These are phyloP conservation scores for Solanum stenotomum DNA, from an alignment of 257 asterid genomes.

Conservation along the genomic window DNA sequence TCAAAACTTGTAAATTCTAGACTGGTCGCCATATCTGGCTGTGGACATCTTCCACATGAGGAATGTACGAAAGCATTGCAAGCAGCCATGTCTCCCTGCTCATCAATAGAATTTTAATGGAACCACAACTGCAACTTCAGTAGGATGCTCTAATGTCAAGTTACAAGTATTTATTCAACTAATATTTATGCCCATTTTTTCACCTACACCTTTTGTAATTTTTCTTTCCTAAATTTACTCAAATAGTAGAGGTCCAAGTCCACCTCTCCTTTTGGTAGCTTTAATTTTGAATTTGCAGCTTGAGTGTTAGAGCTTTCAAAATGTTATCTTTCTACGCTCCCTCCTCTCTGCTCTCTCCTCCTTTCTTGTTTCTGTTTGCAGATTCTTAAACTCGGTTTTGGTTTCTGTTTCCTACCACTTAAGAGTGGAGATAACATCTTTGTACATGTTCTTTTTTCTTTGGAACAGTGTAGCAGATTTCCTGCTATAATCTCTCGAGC, in stretches of 20 bases:
- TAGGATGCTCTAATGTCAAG: conserved; percentile 12
- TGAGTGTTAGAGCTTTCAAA: conserved; percentile 6
- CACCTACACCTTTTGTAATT: conserved; percentile 9
- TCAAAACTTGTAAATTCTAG: conserved; percentile 70
- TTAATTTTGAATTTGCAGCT: conserved; percentile 10
- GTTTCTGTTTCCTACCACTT: not conserved
- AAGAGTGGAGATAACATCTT: not conserved
- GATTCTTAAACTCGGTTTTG: not conserved
- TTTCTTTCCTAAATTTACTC: conserved; percentile 1
- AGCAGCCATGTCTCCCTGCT: conserved; percentile 70
- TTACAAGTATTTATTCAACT: not conserved
- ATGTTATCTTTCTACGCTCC: not conserved
- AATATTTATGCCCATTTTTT: not conserved
- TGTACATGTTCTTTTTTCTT: not conserved
- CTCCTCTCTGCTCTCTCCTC: not conserved
- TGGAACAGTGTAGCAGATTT: not conserved
- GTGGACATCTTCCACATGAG: conserved; percentile 98
- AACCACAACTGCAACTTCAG: conserved; percentile 40
- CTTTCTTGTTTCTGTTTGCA: not conserved
- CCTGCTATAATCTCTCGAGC: not conserved
- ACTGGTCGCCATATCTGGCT: conserved; percentile 83
- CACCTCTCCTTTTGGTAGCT: conserved; percentile 33
- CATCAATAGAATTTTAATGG: conserved; percentile 43
- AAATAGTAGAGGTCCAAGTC: conserved; percentile 35
- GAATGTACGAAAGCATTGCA: conserved; percentile 93